These are phyloP conservation scores for Stropharia rugosoannulata DNA, from an alignment of 768 basidiomycete genomes.

Conservation along the genomic window DNA sequence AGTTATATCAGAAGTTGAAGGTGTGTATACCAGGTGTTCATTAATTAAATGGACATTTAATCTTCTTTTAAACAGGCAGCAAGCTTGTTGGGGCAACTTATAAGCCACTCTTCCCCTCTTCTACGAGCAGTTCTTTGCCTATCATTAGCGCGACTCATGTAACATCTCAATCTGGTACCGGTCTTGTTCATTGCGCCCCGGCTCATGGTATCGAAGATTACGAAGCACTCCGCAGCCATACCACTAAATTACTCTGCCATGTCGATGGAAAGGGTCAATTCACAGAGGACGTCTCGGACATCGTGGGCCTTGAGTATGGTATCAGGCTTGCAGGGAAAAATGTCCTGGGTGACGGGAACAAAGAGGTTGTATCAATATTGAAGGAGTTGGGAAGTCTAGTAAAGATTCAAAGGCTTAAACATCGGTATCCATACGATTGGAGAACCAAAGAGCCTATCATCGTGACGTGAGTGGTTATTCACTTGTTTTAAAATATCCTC, in stretches of 20 bases:
- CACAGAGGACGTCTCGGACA: constrained; percentile 51
- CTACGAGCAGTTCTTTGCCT: constrained; percentile 27
- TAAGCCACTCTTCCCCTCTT: constrained; percentile 53
- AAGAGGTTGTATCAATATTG: constrained; percentile 63
- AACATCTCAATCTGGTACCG: constrained; percentile 86
- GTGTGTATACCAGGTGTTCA: constrained; percentile 19
- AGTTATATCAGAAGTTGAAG: constrained; percentile 34
- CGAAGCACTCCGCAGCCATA: constrained; percentile 58
- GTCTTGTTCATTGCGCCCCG: constrained; percentile 93
- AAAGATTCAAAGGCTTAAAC: constrained; percentile 69
- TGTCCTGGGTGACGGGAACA: constrained; percentile 73
- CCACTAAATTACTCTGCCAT: constrained; percentile 66
- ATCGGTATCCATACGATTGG: constrained; percentile 97
- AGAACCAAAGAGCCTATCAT: constrained; percentile 92
- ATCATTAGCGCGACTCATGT: constrained; percentile 78
- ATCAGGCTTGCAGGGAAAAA: constrained; percentile 59
- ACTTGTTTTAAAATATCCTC: background rate
- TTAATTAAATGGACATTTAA: background rate
- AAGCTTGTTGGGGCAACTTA: constrained; percentile 65
- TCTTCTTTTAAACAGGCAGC: constrained; percentile 24
- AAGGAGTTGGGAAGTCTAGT: constrained; percentile 55
- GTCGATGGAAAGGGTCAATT: constrained; percentile 80
- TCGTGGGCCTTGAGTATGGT: constrained; percentile 51
- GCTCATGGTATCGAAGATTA: constrained; percentile 96
- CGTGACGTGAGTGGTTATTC: constrained; percentile 58